A percentile compares a stretch with the other conserved stretches of the same genome.
phyloP scores from a whole-genome alignment of 169 alveolate species.

The Cystoisospora suis region DNA sequence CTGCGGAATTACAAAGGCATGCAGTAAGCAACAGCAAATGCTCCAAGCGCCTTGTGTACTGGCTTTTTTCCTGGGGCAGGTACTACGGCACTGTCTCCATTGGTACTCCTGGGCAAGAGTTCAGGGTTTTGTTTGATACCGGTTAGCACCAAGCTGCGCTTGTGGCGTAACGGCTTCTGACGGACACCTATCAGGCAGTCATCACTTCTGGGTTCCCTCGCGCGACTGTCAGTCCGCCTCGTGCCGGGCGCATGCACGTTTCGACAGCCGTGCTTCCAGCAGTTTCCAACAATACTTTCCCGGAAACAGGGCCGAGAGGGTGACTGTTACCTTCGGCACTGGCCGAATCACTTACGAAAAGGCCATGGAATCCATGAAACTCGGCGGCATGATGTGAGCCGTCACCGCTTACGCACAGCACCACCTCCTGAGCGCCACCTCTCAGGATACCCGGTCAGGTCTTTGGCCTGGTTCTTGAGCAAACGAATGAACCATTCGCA shows the following conservation, averaged over 20 bases:
- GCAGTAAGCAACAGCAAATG: background rate
- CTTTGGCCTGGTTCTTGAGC: background rate
- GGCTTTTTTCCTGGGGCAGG: background rate
- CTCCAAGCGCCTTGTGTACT: background rate
- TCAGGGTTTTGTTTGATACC: background rate
- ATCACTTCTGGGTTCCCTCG: slow-evolving; percentile 19
- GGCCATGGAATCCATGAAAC: background rate
- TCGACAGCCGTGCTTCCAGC: background rate
- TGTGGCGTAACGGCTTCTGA: no score
- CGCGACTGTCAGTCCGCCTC: background rate
- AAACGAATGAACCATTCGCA: background rate
- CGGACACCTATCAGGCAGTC: slow-evolving; percentile 19
- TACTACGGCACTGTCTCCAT: background rate
- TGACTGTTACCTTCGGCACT: slow-evolving; percentile 7
- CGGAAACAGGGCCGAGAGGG: background rate
- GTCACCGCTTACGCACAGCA: background rate
- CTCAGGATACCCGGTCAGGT: slow-evolving; percentile 5
- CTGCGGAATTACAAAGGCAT: background rate
- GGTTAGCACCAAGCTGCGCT: no score
- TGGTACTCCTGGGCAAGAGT: background rate
- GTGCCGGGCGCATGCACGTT: slow-evolving; percentile 1
- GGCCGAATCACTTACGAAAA: background rate
- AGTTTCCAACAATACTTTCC: background rate
- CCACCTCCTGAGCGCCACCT: background rate
- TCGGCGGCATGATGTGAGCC: background rate